Conservation (phyloP, 2,329 filamentous ascomycete species). For the Xylaria sp. region DNA sequence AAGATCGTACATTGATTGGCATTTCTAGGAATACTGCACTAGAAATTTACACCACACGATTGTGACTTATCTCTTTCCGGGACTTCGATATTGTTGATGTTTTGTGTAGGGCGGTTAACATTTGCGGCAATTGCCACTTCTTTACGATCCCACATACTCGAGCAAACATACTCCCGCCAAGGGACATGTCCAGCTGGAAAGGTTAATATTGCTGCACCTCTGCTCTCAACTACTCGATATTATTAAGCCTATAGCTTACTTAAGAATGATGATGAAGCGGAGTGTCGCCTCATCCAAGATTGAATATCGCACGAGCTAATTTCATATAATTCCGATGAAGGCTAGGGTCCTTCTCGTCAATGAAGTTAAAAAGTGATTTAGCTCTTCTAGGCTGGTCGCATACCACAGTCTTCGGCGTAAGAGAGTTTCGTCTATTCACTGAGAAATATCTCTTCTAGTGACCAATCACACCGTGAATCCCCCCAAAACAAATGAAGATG, state of each 20-base stretch:
- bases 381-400: background rate
- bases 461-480: constrained; percentile 8
- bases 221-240: too few relatives aligned
- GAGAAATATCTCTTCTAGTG: constrained; percentile 12
- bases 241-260: too few relatives aligned
- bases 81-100: too few relatives aligned
- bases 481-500: constrained; percentile 11
- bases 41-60: background rate
- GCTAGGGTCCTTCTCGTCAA: background rate
- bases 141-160: too few relatives aligned
- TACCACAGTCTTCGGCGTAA: background rate
- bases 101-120: too few relatives aligned
- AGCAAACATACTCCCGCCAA: too few relatives aligned
- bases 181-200: too few relatives aligned
- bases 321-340: background rate
- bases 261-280: too few relatives aligned
- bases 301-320: background rate
- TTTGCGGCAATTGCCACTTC: too few relatives aligned
- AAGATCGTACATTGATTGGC: too few relatives aligned
- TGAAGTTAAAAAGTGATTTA: background rate
- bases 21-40: background rate
- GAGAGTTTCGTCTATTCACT: constrained; percentile 14
- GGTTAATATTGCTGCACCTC: too few relatives aligned
- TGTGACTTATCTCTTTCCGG: background rate
- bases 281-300: background rate